A percentile compares a stretch with the other conserved stretches of the same genome.
Evolutionary conservation across 352 stramenopile species (phyloP).

Genomic region (Phytophthora syringae): DNA sequence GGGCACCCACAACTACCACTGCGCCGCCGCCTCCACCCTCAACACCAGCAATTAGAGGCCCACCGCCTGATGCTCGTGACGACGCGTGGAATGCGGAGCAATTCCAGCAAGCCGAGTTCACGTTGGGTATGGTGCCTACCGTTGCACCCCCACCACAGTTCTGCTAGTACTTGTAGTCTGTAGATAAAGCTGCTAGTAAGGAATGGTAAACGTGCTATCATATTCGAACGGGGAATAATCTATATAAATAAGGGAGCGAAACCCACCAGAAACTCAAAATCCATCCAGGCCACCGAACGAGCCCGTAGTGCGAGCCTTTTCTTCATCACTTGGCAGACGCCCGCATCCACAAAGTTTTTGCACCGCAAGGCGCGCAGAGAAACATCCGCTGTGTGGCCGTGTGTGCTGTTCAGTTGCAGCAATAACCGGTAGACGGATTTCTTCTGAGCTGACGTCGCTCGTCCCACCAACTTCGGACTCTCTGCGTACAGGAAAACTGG

Average conservation of each 20-base stretch:
- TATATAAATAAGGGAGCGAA: constrained; percentile 39
- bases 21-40: constrained; percentile 15
- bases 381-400: constrained; percentile 58
- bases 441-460: constrained; percentile 48
- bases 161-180: constrained; percentile 37
- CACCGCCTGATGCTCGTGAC: constrained; percentile 45
- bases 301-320: constrained; percentile 44
- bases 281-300: constrained; percentile 45
- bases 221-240: constrained; percentile 19
- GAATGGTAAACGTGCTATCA: constrained; percentile 14
- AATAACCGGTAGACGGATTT: constrained; percentile 60
- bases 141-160: constrained; percentile 62
- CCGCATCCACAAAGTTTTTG: constrained; percentile 72
- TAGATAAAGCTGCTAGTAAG: background rate
- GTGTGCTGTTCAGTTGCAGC: constrained; percentile 56
- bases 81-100: constrained; percentile 71
- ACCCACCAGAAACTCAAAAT: too few relatives aligned
- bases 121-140: constrained; percentile 66
- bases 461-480: constrained; percentile 62
- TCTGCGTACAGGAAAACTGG: constrained; percentile 74
- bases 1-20: constrained; percentile 8
- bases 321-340: constrained; percentile 56
- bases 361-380: constrained; percentile 63
- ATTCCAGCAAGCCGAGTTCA: constrained; percentile 60
- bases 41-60: constrained; percentile 17